Percentiles rank a stretch among this genome's conserved stretches.
phyloP scores from a whole-genome alignment of 331 rosid species.

The Acacia concinna region DNA sequence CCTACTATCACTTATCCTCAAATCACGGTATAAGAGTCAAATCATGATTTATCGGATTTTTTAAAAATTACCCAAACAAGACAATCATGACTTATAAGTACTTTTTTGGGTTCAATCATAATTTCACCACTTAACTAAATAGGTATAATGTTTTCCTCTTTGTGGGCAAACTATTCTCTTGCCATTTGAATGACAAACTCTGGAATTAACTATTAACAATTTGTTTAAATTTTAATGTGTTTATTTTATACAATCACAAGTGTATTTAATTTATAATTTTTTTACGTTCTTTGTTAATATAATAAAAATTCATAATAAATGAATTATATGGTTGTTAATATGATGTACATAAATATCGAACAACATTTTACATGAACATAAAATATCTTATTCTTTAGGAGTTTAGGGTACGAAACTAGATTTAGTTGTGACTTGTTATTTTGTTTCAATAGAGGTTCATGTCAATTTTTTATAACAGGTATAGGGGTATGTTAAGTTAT shows the following conservation, averaged over 20 bases:
- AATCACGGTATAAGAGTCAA: too few species aligned
- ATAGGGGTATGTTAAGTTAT: neutral
- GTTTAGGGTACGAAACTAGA: neutral
- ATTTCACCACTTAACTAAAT: too few species aligned
- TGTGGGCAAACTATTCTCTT: neutral
- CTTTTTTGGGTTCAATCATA: too few species aligned
- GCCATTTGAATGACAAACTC: neutral
- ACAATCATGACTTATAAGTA: too few species aligned
- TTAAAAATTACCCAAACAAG: too few species aligned
- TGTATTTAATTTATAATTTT: too few species aligned
- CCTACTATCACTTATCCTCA: too few species aligned
- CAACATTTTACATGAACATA: neutral
- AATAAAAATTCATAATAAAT: neutral
- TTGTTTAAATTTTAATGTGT: neutral
- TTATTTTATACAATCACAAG: too few species aligned
- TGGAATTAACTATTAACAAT: neutral
- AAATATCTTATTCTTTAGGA: neutral
- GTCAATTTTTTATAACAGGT: neutral
- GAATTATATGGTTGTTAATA: neutral
- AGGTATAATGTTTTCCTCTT: neutral
- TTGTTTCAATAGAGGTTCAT: neutral
- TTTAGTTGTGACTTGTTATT: neutral
- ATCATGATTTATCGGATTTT: too few species aligned
- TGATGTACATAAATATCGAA: neutral
- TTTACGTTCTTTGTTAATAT: neutral